phyloP scores from a whole-genome alignment of 257 asterid genomes.

The Euphrasia confusa region DNA sequence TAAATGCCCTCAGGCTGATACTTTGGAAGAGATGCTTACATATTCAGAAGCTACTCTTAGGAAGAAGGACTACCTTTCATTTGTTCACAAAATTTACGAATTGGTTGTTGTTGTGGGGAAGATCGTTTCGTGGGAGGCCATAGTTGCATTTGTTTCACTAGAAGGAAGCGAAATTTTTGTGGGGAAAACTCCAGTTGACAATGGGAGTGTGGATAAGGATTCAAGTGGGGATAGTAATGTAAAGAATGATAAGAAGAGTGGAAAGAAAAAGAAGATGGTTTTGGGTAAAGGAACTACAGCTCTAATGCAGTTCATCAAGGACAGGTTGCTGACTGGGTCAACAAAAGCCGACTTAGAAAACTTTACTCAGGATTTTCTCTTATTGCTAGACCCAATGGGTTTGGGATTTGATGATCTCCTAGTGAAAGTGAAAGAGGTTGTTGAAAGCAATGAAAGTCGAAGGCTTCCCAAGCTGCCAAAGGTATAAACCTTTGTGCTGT shows the following conservation, averaged over 20 bases:
- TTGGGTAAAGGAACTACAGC: slow-evolving; percentile 73
- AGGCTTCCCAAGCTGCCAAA: slow-evolving; percentile 94
- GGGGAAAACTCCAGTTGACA: slow-evolving; percentile 23
- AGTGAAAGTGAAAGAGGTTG: slow-evolving; percentile 73
- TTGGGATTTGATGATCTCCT: slow-evolving; percentile 42
- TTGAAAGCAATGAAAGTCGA: slow-evolving; percentile 82
- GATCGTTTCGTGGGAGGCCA: slow-evolving; percentile 72
- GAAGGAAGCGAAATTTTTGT: slow-evolving; percentile 46
- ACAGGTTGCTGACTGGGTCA: slow-evolving; percentile 35
- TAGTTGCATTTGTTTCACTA: slow-evolving; percentile 55
- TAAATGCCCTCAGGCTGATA: slow-evolving; percentile 28
- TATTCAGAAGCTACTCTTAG: slow-evolving; percentile 35
- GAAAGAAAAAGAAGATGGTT: slow-evolving; percentile 65
- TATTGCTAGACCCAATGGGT: slow-evolving; percentile 50
- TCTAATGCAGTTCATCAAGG: slow-evolving; percentile 66
- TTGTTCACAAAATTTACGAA: slow-evolving; percentile 39
- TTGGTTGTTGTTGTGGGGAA: slow-evolving; percentile 48
- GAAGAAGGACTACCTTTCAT: slow-evolving; percentile 39
- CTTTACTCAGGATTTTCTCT: slow-evolving; percentile 32
- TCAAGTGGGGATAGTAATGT: slow-evolving; percentile 28
- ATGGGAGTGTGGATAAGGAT: slow-evolving; percentile 31
- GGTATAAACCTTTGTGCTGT: slow-evolving; percentile 39
- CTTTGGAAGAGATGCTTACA: slow-evolving; percentile 30
- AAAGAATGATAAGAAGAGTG: slow-evolving; percentile 41
- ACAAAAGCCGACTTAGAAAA: slow-evolving; percentile 36